These are phyloP conservation scores for Tetrapisispora arboricola DNA, from an alignment of 805 yeast species.

Conservation along the genomic window DNA sequence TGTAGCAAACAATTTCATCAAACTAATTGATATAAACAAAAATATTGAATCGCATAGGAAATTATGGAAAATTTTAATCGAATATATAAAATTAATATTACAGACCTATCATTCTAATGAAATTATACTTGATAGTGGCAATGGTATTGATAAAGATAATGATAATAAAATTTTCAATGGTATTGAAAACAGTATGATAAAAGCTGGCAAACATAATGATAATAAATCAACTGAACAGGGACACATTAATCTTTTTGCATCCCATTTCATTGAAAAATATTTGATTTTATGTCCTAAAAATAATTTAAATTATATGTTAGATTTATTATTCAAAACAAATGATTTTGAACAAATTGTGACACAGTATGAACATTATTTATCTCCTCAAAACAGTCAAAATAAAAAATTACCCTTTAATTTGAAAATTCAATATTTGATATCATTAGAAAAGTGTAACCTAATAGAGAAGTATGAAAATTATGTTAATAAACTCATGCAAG, in stretches of 20 bases:
- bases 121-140: constrained; percentile 3
- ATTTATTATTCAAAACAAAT: constrained; percentile 9
- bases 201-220: neutral
- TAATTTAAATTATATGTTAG: constrained; percentile 6
- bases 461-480: constrained; percentile 26
- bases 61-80: constrained; percentile 19
- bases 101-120: neutral
- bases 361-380: constrained; percentile 10
- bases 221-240: neutral
- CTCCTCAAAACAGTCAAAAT: neutral
- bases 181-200: neutral
- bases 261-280: constrained; percentile 14
- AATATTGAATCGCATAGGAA: constrained; percentile 12
- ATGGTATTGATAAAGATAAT: neutral
- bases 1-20: constrained; percentile 23
- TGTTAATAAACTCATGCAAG: neutral
- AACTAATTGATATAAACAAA: constrained; percentile 1
- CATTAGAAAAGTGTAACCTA: constrained; percentile 7
- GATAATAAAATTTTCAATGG: neutral
- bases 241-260: neutral
- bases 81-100: constrained; percentile 13
- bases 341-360: constrained; percentile 10
- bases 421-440: constrained; percentile 10
- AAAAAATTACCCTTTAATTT: constrained; percentile 8
- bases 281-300: constrained; percentile 14